phyloP scores from a whole-genome alignment of 495 filamentous ascomycete genomes.

The Penicillium chermesinum region DNA sequence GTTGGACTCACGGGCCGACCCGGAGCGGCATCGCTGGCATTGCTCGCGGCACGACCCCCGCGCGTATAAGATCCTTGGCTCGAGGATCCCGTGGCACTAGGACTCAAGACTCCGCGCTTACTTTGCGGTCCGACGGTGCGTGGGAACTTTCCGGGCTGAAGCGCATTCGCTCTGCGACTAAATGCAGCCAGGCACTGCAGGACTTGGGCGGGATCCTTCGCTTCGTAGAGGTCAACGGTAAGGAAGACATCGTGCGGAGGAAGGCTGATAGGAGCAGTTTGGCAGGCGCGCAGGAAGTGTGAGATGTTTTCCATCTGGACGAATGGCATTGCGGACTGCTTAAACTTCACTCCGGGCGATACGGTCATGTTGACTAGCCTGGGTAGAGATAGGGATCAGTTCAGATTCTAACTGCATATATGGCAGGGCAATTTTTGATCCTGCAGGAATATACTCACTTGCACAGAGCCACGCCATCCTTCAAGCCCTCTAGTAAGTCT shows the following conservation, averaged over 20 bases:
- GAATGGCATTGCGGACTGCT: constrained; percentile 88
- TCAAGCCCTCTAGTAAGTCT: constrained; percentile 80
- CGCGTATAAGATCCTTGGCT: constrained; percentile 34
- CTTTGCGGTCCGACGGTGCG: constrained; percentile 62
- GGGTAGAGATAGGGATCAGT: constrained; percentile 12
- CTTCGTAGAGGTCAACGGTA: constrained; percentile 94
- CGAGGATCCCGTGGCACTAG: constrained; percentile 61
- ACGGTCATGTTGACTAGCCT: constrained; percentile 82
- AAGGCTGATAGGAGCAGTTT: constrained; percentile 75
- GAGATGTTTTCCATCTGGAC: constrained; percentile 99
- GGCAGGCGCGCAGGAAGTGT: constrained; percentile 85
- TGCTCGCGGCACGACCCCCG: constrained; percentile 57
- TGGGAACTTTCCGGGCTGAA: constrained; percentile 69
- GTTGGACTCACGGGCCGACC: constrained; percentile 57
- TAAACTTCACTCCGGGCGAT: constrained; percentile 71
- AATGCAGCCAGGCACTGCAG: constrained; percentile 90
- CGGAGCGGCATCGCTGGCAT: constrained; percentile 58
- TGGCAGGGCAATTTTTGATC: not conserved
- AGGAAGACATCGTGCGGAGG: constrained; percentile 94
- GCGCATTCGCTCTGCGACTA: constrained; percentile 75
- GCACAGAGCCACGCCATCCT: constrained; percentile 88
- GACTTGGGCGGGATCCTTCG: constrained; percentile 95
- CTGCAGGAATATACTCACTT: constrained; percentile 51
- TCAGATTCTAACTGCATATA: constrained; percentile 3
- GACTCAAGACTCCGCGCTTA: constrained; percentile 57